A percentile compares a stretch with the other conserved stretches of the same genome.
phyloP scores from a whole-genome alignment of 1,284 basidiomycete species.

The Tilletia setariae region DNA sequence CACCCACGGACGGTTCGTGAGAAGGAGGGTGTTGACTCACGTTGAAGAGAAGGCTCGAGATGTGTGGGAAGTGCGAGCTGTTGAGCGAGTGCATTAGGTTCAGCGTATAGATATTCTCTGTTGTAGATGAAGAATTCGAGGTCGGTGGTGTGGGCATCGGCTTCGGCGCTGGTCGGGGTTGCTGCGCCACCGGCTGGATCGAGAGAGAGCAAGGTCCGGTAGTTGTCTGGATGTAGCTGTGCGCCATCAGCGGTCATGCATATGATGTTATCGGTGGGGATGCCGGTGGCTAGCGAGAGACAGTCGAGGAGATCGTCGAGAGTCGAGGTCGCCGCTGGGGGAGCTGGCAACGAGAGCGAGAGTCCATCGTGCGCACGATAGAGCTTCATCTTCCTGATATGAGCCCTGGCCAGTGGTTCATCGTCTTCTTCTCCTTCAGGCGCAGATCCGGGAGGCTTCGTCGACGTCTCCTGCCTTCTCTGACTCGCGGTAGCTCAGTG shows the following conservation, averaged over 20 bases:
- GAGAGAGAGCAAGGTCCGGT: conserved; percentile 20
- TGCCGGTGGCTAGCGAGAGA: conserved; percentile 49
- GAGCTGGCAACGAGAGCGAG: conserved; percentile 20
- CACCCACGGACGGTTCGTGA: neutral
- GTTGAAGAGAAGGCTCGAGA: conserved; percentile 23
- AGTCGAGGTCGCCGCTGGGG: conserved; percentile 41
- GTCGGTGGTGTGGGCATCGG: neutral
- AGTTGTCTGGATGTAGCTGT: conserved; percentile 39
- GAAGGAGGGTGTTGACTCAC: conserved; percentile 3
- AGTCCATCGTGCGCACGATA: conserved; percentile 46
- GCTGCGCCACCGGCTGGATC: neutral
- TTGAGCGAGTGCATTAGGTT: conserved; percentile 37
- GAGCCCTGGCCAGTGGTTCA: neutral
- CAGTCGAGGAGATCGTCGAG: conserved; percentile 49
- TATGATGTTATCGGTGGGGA: conserved; percentile 46
- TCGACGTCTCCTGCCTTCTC: neutral
- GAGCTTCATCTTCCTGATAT: conserved; percentile 34
- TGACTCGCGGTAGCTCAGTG: neutral
- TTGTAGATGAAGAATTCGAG: conserved; percentile 50
- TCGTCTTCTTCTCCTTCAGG: neutral
- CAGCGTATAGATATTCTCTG: conserved; percentile 46
- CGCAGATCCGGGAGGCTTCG: no score
- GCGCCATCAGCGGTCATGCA: conserved; percentile 49
- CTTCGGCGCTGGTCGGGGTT: neutral
- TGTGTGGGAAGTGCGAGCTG: conserved; percentile 35